Evolutionary conservation across 768 basidiomycete species (phyloP).

Genomic region (Leccinum longicurvipes): DNA sequence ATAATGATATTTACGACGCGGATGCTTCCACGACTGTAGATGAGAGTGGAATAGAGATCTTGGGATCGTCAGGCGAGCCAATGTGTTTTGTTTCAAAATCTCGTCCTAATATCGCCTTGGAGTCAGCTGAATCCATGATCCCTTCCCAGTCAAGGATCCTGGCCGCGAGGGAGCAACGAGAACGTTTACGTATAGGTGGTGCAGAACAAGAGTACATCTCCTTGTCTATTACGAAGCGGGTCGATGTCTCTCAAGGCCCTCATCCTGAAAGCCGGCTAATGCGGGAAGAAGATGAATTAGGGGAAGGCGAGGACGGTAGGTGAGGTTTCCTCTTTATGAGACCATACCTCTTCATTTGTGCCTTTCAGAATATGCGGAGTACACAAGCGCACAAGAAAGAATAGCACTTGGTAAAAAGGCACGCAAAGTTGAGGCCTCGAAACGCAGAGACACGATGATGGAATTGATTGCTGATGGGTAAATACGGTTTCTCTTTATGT

Average conservation of each 20-base stretch:
- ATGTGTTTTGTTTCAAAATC: neutral
- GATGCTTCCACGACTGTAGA: slow-evolving; percentile 47
- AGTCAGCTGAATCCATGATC: slow-evolving; percentile 45
- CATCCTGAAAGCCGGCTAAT: slow-evolving; percentile 82
- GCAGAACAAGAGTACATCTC: slow-evolving; percentile 74
- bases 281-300: slow-evolving; percentile 84
- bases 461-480: slow-evolving; percentile 84
- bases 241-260: slow-evolving; percentile 60
- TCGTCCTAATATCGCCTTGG: slow-evolving; percentile 19
- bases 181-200: slow-evolving; percentile 54
- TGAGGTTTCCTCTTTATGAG: neutral
- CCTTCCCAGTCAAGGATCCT: slow-evolving; percentile 70
- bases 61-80: slow-evolving; percentile 32
- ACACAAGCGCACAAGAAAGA: slow-evolving; percentile 82
- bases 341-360: slow-evolving; percentile 8
- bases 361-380: slow-evolving; percentile 74
- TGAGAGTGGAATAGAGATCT: slow-evolving; percentile 34
- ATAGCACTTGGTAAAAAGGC: slow-evolving; percentile 85
- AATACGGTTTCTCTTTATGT: slow-evolving; percentile 24
- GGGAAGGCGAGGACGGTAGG: slow-evolving; percentile 85
- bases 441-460: slow-evolving; percentile 65
- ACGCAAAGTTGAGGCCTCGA: slow-evolving; percentile 63
- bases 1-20: slow-evolving; percentile 43
- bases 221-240: slow-evolving; percentile 58
- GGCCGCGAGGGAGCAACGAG: slow-evolving; percentile 73